phyloP scores from a whole-genome alignment of 208 protist genomes.

The Trypanosoma cruzi region DNA sequence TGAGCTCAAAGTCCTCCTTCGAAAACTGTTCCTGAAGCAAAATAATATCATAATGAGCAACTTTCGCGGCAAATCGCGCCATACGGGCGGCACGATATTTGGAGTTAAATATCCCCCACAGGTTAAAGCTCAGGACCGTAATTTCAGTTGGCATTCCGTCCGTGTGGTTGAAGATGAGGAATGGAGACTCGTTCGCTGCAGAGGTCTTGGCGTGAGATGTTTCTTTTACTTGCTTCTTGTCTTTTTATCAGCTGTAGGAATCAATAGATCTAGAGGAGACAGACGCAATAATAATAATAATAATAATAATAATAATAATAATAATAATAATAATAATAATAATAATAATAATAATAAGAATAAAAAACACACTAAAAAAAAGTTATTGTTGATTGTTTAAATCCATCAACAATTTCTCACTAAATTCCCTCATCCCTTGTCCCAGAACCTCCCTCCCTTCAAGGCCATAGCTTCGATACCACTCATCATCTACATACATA shows the following conservation, averaged over 20 bases:
- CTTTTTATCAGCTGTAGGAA: neutral
- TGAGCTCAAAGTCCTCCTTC: conserved; percentile 68
- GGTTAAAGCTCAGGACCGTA: conserved; percentile 82
- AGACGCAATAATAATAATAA: neutral
- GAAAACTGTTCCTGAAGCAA: conserved; percentile 90
- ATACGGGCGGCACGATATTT: conserved; percentile 77
- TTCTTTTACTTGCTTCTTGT: conserved; percentile 7
- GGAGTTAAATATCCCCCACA: conserved; percentile 93
- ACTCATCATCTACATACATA: neutral
- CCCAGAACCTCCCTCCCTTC: neutral
- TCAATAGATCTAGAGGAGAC: neutral
- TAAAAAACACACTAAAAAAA: conserved; percentile 16
- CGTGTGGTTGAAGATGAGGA: neutral
- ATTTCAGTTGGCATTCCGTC: conserved; percentile 29
- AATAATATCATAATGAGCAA: conserved; percentile 82
- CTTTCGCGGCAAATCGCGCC: conserved; percentile 73
- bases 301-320: conserved; percentile 7
- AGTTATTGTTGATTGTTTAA: no score
- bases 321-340: conserved; percentile 1
- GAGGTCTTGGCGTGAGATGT: neutral
- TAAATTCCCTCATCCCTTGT: neutral
- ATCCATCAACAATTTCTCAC: no score
- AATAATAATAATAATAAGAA: no score
- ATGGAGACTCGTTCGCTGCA: neutral
- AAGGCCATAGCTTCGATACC: neutral